Evolutionary conservation across 345 rosid genomes (phyloP), one percentile per base, ranked within the genome.

Genomic region (Euclidium syriacum): DNA sequence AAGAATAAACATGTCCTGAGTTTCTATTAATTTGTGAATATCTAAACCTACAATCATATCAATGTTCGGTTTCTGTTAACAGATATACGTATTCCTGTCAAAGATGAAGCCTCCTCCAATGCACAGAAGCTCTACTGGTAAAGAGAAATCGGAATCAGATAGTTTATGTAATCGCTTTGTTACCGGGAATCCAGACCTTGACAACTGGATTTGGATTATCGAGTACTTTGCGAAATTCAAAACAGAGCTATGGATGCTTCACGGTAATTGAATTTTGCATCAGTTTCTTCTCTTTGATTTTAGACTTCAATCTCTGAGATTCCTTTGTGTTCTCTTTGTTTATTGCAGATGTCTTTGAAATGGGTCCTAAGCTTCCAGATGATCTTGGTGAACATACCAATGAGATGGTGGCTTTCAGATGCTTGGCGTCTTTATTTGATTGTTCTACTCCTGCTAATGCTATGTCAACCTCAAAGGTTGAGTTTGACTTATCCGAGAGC

Each of bases 401-500:
- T 26, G 71, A 71, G 49, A 64, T 64, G 75, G 71, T 71, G 14
- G 75, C 75, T 57, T 64, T 71, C 36, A 64, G 75, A 58, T 71
- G 75, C 35, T 58, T 71, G 10, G 61, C 61, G 0, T 71, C 70
- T 25, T 34, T 71, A 27, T 71, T 33, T 57, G 55, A 41, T 64
- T 56, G 14, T 40, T 46, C 68, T 6, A 40, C 29, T 51, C 39
- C 27, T 43, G 19, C 46, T 23, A 65, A 63, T 30, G 47, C 2
- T 63, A 16, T 32, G 0, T 49, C 62, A 35, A 71, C 32, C 0
- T 49, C 62, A 35, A 71, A 26, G 42, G 15, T 71, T 2, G 66
- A 71, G 61, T 71, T 71, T 34, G 75, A 58, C 42, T 58, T 49
- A 0, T 71, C 75, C 0, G 8, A 25, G 23, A 64, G 62, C 66